Evolutionary conservation across 202 grass and related monocot species (phyloP), one percentile per base, ranked within the genome.

Genomic region (Elaeis oleifera): DNA sequence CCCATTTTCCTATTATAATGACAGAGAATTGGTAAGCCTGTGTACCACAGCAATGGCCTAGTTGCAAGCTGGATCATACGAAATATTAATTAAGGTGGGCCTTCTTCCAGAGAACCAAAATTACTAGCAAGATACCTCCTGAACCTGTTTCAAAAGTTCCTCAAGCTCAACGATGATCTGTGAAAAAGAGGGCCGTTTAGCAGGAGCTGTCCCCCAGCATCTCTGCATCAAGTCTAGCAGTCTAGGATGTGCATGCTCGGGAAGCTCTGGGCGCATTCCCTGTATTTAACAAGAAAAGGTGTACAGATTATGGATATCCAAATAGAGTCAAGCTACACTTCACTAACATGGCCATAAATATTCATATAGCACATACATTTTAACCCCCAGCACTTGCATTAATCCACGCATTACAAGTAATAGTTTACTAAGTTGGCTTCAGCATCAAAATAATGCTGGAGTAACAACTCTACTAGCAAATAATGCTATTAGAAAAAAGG

Each of bases 121-220:
- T 36, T 18, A 63, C 49, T 4, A 28, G 51, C 39, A 49, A 48
- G 50, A 13, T 89, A 95, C 90, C 85, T 89, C 90, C 85, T 89
- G 73, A 76, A 83, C 31, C 68, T 76, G 79, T 69, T 73, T 50
- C 58, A 53, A 55, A 54, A 91, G 82, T 73, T 74, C 78, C 58
- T 92, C 67, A 23, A 84, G 68, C 68, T 88, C 83, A 61, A 76
- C n/a, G 31, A 71, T 71, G 48, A 84, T 71, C 49, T 79, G 67
- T 17, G 68, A 67, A 71, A 95, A 81, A 22, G 76, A 78, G 23
- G 63, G 88, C 21, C 74, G 82, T 18, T 61, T 71, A 26, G 76
- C 79, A 66, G 90, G 90, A 74, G 29, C 59, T 25, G 82, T 36
- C 29, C 83, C 76, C 90, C 90, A 95, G 60, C 90, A 83, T 95